phyloP scores from a whole-genome alignment of 331 rosid species.

The Acacia pycnantha region DNA sequence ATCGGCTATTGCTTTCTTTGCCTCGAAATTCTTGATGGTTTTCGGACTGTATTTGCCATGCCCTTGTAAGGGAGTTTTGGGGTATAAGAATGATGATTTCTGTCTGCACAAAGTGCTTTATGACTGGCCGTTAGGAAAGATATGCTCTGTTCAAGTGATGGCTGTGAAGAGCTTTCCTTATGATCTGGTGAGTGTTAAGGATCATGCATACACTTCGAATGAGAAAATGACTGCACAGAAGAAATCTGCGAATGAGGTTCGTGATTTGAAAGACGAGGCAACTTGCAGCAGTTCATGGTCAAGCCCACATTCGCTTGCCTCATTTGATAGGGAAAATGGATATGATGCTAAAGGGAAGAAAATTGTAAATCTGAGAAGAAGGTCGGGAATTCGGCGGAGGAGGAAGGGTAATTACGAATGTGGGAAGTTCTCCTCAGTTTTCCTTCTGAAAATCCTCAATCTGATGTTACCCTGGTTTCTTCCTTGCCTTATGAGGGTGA shows the following conservation, averaged over 20 bases:
- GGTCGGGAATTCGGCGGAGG: slow-evolving; percentile 54
- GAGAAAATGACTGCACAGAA: slow-evolving; percentile 33
- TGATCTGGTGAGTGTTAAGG: slow-evolving; percentile 52
- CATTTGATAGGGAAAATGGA: slow-evolving; percentile 50
- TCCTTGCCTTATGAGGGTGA: slow-evolving; percentile 36
- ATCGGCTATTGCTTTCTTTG: slow-evolving; percentile 55
- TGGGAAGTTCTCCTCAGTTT: slow-evolving; percentile 37
- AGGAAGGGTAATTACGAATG: slow-evolving; percentile 46
- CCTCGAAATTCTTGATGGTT: slow-evolving; percentile 41
- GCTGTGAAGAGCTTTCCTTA: slow-evolving; percentile 64
- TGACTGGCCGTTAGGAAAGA: slow-evolving; percentile 56
- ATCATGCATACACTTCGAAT: slow-evolving; percentile 27
- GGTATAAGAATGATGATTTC: slow-evolving; percentile 46
- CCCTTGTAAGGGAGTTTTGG: slow-evolving; percentile 76
- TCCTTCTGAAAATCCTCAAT: slow-evolving; percentile 26
- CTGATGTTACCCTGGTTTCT: slow-evolving; percentile 31
- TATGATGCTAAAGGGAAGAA: slow-evolving; percentile 65
- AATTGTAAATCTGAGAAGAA: slow-evolving; percentile 47
- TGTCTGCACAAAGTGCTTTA: slow-evolving; percentile 59
- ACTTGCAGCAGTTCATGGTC: slow-evolving; percentile 53
- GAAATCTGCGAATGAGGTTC: slow-evolving; percentile 33
- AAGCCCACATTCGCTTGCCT: slow-evolving; percentile 33
- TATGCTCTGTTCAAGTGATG: slow-evolving; percentile 48
- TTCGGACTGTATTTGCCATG: slow-evolving; percentile 68
- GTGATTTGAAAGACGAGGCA: slow-evolving; percentile 51